Evolutionary conservation across 2,329 filamentous ascomycete species (phyloP).

Genomic region (Aspergillus niger): DNA sequence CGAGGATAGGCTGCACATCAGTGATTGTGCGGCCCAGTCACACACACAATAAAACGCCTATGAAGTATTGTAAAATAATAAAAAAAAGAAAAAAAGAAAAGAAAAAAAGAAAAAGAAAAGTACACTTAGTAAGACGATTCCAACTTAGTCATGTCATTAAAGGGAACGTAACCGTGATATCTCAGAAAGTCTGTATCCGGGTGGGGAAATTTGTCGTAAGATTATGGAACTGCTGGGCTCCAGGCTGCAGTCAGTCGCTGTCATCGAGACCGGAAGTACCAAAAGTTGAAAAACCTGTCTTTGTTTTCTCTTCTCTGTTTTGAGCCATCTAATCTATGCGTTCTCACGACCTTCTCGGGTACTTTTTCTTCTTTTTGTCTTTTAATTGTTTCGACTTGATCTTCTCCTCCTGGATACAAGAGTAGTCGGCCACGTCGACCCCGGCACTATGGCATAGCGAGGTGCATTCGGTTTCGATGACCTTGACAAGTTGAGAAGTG

Average conservation of each 20-base stretch:
- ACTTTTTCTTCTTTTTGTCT: slow-evolving; percentile 27
- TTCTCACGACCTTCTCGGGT: slow-evolving; percentile 17
- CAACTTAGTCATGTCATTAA: slow-evolving; percentile 2
- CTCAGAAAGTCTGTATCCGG: not conserved
- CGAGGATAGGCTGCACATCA: not conserved
- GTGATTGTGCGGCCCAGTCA: not conserved
- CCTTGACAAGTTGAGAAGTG: slow-evolving; percentile 38
- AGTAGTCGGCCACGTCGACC: slow-evolving; percentile 37
- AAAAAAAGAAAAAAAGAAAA: not conserved
- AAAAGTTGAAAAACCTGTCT: not conserved
- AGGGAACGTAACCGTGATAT: slow-evolving; percentile 10
- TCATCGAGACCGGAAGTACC: not conserved
- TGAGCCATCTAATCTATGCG: not conserved
- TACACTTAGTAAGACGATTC: not conserved
- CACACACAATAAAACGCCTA: not conserved
- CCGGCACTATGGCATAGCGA: slow-evolving; percentile 39
- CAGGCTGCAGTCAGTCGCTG: slow-evolving; percentile 4
- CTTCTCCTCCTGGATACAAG: slow-evolving; percentile 24
- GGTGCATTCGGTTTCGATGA: slow-evolving; percentile 43
- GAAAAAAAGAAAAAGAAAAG: not conserved
- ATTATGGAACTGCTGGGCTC: slow-evolving; percentile 3
- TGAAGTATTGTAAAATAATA: not conserved
- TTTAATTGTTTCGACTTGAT: slow-evolving; percentile 26
- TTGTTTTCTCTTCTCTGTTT: not conserved
- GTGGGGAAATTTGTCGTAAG: not conserved